These are phyloP conservation scores for Hyaloscypha hepaticicola DNA, from an alignment of 495 filamentous ascomycete species.

Conservation along the genomic window DNA sequence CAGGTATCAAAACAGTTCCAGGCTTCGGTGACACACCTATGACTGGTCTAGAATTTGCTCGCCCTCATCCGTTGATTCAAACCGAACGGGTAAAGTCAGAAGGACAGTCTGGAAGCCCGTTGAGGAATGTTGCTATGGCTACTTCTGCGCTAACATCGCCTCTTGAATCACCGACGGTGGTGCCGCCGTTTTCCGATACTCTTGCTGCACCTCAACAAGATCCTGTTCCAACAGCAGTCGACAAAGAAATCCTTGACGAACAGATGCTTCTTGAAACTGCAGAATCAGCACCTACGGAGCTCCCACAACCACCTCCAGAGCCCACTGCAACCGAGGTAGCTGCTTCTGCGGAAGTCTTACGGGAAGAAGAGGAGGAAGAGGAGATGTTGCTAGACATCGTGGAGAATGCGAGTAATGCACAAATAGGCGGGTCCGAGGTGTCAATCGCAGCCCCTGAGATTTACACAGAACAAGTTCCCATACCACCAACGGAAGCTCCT, in stretches of 20 bases:
- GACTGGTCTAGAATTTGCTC: constrained; percentile 7
- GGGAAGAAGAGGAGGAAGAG: constrained; percentile 29
- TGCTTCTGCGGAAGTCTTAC: constrained; percentile 2
- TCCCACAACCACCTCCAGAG: constrained; percentile 24
- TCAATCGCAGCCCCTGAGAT: neutral
- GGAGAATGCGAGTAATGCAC: constrained; percentile 15
- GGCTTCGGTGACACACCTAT: constrained; percentile 12
- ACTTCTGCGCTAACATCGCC: constrained; percentile 26
- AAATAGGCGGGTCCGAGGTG: constrained; percentile 4
- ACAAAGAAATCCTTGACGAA: constrained; percentile 9
- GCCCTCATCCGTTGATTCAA: constrained; percentile 7
- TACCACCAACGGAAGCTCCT: neutral
- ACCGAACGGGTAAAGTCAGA: constrained; percentile 12
- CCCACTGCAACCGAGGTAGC: constrained; percentile 15
- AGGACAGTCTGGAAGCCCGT: constrained; percentile 26
- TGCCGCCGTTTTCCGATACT: neutral
- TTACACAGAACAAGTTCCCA: neutral
- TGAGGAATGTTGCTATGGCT: constrained; percentile 29
- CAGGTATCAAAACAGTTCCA: constrained; percentile 28
- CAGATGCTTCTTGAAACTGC: constrained; percentile 20
- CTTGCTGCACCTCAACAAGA: neutral
- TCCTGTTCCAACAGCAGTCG: neutral
- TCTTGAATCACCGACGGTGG: constrained; percentile 10
- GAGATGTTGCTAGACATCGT: constrained; percentile 29
- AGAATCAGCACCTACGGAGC: constrained; percentile 11